Percentiles rank a stretch among this genome's conserved stretches.
Conservation (phyloP, 106 monocot species). For the Phalaenopsis equestris region DNA sequence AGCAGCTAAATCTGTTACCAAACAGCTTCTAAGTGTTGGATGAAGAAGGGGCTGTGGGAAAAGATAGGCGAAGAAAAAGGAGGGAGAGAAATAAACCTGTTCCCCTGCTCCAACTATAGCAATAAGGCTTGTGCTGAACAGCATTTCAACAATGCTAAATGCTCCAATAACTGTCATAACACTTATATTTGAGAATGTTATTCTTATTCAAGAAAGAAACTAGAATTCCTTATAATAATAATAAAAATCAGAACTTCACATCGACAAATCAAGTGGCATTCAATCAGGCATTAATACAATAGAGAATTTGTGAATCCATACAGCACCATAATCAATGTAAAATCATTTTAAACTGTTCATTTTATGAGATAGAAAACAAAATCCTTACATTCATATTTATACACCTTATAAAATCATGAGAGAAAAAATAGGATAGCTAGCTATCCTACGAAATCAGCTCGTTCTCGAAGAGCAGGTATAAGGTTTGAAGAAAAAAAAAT, state of each 20-base stretch:
- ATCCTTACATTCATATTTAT: not conserved
- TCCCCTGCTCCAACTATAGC: constrained; percentile 92
- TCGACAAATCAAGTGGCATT: not conserved
- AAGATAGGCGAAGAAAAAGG: not conserved
- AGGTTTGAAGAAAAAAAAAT: too few relatives aligned
- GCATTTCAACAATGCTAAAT: constrained; percentile 88
- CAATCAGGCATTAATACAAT: not conserved
- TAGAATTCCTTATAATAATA: not conserved
- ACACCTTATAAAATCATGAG: too few relatives aligned
- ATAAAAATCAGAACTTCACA: not conserved
- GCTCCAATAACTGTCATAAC: constrained; percentile 55
- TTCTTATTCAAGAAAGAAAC: not conserved
- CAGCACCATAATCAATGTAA: not conserved
- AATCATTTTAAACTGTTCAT: not conserved
- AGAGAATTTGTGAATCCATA: not conserved
- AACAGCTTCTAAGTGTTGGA: not conserved
- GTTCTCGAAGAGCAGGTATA: too few relatives aligned
- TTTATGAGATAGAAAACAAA: not conserved
- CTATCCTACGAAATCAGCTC: too few relatives aligned
- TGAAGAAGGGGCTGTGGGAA: not conserved
- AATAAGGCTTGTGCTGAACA: constrained; percentile 69
- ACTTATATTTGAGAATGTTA: not conserved
- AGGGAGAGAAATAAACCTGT: constrained; percentile 41
- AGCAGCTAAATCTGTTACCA: too few relatives aligned
- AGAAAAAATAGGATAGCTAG: too few relatives aligned